Percentiles rank a stretch among this genome's conserved stretches.
Conservation (phyloP, 768 basidiomycete genomes). For the Artomyces pyxidatus region DNA sequence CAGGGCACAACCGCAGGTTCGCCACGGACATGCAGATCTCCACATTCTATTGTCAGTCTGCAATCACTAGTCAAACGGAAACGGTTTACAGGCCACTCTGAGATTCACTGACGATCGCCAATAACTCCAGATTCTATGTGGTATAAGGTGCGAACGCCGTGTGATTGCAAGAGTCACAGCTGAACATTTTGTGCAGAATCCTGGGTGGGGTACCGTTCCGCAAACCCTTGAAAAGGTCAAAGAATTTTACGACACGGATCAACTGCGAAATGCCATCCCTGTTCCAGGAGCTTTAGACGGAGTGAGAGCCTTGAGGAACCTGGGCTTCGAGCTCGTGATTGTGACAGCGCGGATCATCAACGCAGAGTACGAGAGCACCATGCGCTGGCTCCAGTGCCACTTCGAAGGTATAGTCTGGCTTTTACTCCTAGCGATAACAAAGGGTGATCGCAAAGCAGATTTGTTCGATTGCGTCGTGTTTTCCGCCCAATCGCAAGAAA, state of each 20-base stretch:
- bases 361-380: constrained; percentile 9
- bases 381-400: constrained; percentile 8
- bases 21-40: constrained; percentile 10
- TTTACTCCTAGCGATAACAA: background rate
- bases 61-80: too few relatives aligned
- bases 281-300: constrained; percentile 8
- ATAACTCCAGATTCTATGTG: constrained; percentile 7
- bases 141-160: constrained; percentile 6
- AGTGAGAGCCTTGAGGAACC: constrained; percentile 2
- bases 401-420: constrained; percentile 4
- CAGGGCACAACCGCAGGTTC: constrained; percentile 14
- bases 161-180: background rate
- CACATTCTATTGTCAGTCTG: constrained; percentile 13
- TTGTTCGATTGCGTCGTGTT: constrained; percentile 8
- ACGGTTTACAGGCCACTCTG: too few relatives aligned
- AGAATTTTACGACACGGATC: constrained; percentile 11
- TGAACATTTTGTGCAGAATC: constrained; percentile 3
- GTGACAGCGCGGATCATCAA: constrained; percentile 7
- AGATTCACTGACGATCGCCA: background rate
- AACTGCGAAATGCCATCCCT: constrained; percentile 6
- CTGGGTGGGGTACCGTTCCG: constrained; percentile 13
- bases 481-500: constrained; percentile 2
- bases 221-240: constrained; percentile 8
- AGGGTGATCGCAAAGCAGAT: background rate
- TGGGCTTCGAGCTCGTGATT: constrained; percentile 5